Conservation (phyloP, 768 basidiomycete genomes). For the Tylopilus plumbeoviolaceoides region DNA sequence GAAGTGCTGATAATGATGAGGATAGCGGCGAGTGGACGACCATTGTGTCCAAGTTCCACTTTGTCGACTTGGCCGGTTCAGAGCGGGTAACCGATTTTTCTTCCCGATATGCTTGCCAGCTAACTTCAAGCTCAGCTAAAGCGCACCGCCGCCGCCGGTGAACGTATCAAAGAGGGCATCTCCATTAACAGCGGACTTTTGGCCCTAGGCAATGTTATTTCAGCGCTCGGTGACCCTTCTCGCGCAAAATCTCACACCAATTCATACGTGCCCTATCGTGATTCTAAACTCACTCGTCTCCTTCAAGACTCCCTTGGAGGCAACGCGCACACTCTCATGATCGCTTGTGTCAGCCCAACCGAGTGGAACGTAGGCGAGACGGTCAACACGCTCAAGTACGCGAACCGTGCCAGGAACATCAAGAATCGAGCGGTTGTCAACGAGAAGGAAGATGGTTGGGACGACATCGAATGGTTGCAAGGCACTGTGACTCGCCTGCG, state of each 20-base stretch:
- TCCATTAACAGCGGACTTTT: constrained; percentile 96
- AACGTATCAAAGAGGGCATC: constrained; percentile 98
- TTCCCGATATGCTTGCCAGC: constrained; percentile 7
- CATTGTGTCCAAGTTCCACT: constrained; percentile 94
- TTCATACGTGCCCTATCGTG: constrained; percentile 94
- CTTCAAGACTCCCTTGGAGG: constrained; percentile 87
- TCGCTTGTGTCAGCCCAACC: constrained; percentile 94
- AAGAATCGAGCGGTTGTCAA: constrained; percentile 91
- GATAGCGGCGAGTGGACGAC: constrained; percentile 83
- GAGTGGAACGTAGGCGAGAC: constrained; percentile 96
- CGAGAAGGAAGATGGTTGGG: constrained; percentile 97
- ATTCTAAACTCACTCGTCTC: constrained; percentile 91
- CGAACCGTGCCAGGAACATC: constrained; percentile 95
- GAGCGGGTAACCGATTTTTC: constrained; percentile 61
- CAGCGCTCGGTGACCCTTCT: constrained; percentile 91
- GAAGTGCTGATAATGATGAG: constrained; percentile 43
- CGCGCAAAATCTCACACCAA: constrained; percentile 80
- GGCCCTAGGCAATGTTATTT: constrained; percentile 97
- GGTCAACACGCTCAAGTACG: constrained; percentile 93
- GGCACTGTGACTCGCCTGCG: constrained; percentile 78
- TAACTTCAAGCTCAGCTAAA: constrained; percentile 60
- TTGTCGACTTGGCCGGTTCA: constrained; percentile 95
- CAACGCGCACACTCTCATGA: constrained; percentile 98
- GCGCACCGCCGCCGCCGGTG: constrained; percentile 92
- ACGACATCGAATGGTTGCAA: constrained; percentile 96